Percentiles rank a stretch among this genome's conserved stretches.
phyloP scores from a whole-genome alignment of 2,329 filamentous ascomycete species.

The Didymella segeticola region DNA sequence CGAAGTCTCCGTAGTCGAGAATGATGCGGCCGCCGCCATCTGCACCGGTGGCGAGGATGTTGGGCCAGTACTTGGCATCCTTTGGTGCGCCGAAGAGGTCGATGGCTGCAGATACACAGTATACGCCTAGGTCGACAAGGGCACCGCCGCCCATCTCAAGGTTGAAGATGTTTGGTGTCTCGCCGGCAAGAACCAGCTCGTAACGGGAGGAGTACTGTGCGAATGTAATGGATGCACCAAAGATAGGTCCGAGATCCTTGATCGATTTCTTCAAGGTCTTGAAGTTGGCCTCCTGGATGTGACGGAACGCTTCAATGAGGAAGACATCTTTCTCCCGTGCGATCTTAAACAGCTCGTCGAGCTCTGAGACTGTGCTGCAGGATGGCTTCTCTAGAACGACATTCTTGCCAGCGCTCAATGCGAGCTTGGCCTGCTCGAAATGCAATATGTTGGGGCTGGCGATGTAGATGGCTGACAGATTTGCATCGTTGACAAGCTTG shows the following conservation, averaged over 20 bases:
- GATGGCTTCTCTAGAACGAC: conserved; percentile 60
- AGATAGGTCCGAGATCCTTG: conserved; percentile 51
- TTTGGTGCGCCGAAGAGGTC: conserved; percentile 56
- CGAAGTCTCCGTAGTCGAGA: conserved; percentile 54
- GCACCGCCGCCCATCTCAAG: conserved; percentile 56
- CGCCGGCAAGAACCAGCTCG: conserved; percentile 55
- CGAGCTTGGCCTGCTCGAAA: conserved; percentile 53
- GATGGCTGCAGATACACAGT: conserved; percentile 56
- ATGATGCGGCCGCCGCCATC: conserved; percentile 56
- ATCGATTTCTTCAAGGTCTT: conserved; percentile 50
- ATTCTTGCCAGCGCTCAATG: conserved; percentile 55
- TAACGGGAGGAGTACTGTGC: conserved; percentile 56
- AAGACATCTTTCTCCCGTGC: conserved; percentile 52
- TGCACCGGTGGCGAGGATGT: conserved; percentile 53
- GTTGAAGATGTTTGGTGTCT: conserved; percentile 58
- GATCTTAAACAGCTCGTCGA: conserved; percentile 52
- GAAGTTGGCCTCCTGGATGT: conserved; percentile 60
- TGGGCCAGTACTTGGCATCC: conserved; percentile 51
- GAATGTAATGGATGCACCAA: conserved; percentile 54
- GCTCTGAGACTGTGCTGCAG: conserved; percentile 51
- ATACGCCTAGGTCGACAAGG: conserved; percentile 58
- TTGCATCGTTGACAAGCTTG: conserved; percentile 47
- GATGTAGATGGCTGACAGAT: conserved; percentile 56
- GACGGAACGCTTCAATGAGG: conserved; percentile 58
- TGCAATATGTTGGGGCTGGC: conserved; percentile 58